phyloP scores from a whole-genome alignment of 331 rosid genomes.

The Quercus tomentella region DNA sequence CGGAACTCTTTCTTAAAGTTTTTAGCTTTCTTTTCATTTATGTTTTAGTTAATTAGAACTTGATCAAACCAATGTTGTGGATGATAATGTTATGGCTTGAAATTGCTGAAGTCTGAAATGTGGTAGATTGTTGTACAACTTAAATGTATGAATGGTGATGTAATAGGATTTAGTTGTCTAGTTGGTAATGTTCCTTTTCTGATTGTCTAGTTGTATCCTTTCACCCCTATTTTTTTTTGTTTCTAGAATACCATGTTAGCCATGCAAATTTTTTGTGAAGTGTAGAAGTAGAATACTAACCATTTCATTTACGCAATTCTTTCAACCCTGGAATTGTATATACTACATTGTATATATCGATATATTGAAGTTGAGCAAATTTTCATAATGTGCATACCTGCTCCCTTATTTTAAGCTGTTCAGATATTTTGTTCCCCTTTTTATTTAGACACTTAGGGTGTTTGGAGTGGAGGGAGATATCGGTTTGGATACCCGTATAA shows the following conservation, averaged over 20 bases:
- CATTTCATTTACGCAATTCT: slow-evolving; percentile 35
- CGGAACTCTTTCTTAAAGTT: slow-evolving; percentile 46
- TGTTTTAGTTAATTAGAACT: slow-evolving; percentile 45
- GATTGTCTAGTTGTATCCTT: slow-evolving; percentile 54
- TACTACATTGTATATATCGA: slow-evolving; percentile 19
- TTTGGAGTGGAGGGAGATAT: too few relatives aligned
- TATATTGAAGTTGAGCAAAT: slow-evolving; percentile 33
- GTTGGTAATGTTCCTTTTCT: slow-evolving; percentile 52
- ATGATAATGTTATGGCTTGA: slow-evolving; percentile 62
- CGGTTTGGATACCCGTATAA: too few relatives aligned
- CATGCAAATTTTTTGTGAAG: slow-evolving; percentile 31
- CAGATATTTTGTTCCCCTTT: neutral
- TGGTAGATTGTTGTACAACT: slow-evolving; percentile 51
- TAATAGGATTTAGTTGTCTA: slow-evolving; percentile 71
- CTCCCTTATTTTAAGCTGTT: neutral
- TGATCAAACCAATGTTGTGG: slow-evolving; percentile 47
- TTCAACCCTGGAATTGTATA: slow-evolving; percentile 48
- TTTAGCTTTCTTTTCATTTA: slow-evolving; percentile 40
- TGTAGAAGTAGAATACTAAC: slow-evolving; percentile 64
- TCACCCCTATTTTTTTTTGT: slow-evolving; percentile 12
- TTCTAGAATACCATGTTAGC: slow-evolving; percentile 35
- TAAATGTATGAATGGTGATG: slow-evolving; percentile 51
- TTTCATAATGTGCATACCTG: neutral
- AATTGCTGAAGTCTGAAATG: slow-evolving; percentile 56
- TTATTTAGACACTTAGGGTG: too few relatives aligned